Evolutionary conservation across 345 rosid genomes (phyloP), one percentile per base, ranked within the genome.

Genomic region (Aegle marmelos): DNA sequence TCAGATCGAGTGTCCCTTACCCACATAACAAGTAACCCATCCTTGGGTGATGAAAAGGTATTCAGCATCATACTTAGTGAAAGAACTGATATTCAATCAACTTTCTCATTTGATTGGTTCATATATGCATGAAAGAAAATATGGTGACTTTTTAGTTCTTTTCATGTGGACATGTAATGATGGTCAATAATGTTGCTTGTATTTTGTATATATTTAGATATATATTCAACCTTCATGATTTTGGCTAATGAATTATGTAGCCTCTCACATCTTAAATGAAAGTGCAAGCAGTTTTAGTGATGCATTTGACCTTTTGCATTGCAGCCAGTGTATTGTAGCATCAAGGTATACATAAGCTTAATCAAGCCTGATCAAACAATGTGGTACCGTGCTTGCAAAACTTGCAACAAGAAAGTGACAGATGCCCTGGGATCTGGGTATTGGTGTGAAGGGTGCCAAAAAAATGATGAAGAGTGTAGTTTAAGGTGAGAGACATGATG

Each of bases 391-490:
- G 98, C 97, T 65, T 95, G 99, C 83, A 95, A 95, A 82, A 87
- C 94, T 24, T 95, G 99, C 85, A 92, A 91, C 88, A 95, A 91
- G 86, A 95, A 95, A 79, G 98, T 95, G 59, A 95, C 96, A 5
- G 98, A 91, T 79, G 92, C 91, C 17, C 56, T 93, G 30, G 97
- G 89, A 75, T 91, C 97, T 68, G 98, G 99, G 39, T 95, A 89
- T 76, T 95, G 98, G 98, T 95, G 99, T 78, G 99, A 95, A 82
- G 94, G 94, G 62, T 95, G 99, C 86, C 98, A 95, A 87, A 93
- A 90, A 83, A 93, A 84, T 75, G 94, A 92, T 54, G 88, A 88
- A 36, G 94, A 92, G 71, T 93, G 96, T 77, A 87, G 79, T 75
- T 75, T 93, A 73, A 92, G 99, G 98, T 93, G 37, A 74, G 86